These are phyloP conservation scores for Apiospora sp. DNA, from an alignment of 2,329 filamentous ascomycete genomes.

Conservation along the genomic window DNA sequence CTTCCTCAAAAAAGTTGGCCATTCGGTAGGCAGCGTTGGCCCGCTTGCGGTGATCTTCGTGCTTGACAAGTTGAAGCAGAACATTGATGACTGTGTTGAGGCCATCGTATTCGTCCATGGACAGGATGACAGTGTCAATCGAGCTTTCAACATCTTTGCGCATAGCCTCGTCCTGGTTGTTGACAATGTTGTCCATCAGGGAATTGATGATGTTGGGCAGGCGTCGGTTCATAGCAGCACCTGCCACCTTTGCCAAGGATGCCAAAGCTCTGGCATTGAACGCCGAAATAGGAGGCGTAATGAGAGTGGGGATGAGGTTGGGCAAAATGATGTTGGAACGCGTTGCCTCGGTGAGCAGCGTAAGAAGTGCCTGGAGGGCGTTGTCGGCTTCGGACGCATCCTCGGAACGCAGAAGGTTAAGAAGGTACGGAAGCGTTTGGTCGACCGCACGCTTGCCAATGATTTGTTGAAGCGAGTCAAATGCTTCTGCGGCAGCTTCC, in stretches of 20 bases:
- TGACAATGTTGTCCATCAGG: slow-evolving; percentile 91
- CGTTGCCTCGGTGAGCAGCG: slow-evolving; percentile 90
- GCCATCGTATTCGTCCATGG: slow-evolving; percentile 95
- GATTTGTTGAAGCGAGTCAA: slow-evolving; percentile 92
- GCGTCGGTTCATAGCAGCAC: slow-evolving; percentile 87
- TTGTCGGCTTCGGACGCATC: slow-evolving; percentile 79
- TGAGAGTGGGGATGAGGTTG: slow-evolving; percentile 92
- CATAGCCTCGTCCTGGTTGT: slow-evolving; percentile 76
- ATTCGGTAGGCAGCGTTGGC: slow-evolving; percentile 81
- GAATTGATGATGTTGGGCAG: slow-evolving; percentile 91
- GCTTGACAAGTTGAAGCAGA: slow-evolving; percentile 85
- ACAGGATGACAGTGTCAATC: slow-evolving; percentile 89
- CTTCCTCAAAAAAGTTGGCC: slow-evolving; percentile 82
- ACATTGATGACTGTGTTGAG: slow-evolving; percentile 96
- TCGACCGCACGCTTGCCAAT: slow-evolving; percentile 95
- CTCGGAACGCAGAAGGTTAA: slow-evolving; percentile 87
- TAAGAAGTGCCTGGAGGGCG: slow-evolving; percentile 89
- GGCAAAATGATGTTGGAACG: slow-evolving; percentile 96
- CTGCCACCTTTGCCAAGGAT: slow-evolving; percentile 90
- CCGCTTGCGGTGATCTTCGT: slow-evolving; percentile 89
- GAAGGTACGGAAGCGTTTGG: slow-evolving; percentile 90
- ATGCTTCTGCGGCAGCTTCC: slow-evolving; percentile 95
- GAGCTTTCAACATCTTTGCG: slow-evolving; percentile 77
- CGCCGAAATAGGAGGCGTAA: slow-evolving; percentile 86
- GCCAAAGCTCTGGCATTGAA: slow-evolving; percentile 97